Base-by-base conservation (phyloP, 2,329 filamentous ascomycete species). In the Seiridium cupressi region DNA sequence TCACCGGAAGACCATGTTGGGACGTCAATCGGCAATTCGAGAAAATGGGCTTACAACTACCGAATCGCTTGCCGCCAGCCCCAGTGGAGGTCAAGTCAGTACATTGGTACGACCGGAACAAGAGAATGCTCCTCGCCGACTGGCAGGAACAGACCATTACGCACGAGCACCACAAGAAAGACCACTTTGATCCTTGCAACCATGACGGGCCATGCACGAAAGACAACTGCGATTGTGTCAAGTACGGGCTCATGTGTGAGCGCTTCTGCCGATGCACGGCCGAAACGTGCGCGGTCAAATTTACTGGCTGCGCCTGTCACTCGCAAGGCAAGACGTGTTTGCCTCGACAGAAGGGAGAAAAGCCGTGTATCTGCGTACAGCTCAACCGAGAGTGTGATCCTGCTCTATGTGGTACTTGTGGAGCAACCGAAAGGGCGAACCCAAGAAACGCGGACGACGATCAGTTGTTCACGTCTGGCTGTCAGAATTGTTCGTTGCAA, bases 371-470 rank as follows among this genome's bases (percentile, higher is more conserved):
- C 11, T 96, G 92, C 67, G 79, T 87, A 26, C 81, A 84, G 67
- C 80, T 92, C 57, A 89, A 91, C 65, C 84, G 92, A 44, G 92
- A 96, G 74, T 96, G 92, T 69, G 92, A 95, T 66, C 87, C 91
- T 2, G 86, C 89, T 61, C 79, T 94, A 10, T 96, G 92, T 68
- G 81, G 81, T 13, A 80, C 78, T 7, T 95, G 92, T 66, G 91
- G 91, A 35, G 89, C 88, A 0, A 70, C 78, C 9, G 85, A 91
- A 61, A 82, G 90, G 2, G 83, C 91, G 3, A 86, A 93, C 68
- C 89, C 89, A 0, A 74, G 79, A n/a, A 89, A 91, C 65, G 82
- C 84, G 5, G 80, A 88, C 56, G 77, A 89, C 51, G 81, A 87
- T 10, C 73, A 75, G 1, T 72, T 90, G 4, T 79, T 85, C 62